These are phyloP conservation scores for Danielozyma ontarioensis DNA, from an alignment of 805 yeast genomes.

Conservation along the genomic window DNA sequence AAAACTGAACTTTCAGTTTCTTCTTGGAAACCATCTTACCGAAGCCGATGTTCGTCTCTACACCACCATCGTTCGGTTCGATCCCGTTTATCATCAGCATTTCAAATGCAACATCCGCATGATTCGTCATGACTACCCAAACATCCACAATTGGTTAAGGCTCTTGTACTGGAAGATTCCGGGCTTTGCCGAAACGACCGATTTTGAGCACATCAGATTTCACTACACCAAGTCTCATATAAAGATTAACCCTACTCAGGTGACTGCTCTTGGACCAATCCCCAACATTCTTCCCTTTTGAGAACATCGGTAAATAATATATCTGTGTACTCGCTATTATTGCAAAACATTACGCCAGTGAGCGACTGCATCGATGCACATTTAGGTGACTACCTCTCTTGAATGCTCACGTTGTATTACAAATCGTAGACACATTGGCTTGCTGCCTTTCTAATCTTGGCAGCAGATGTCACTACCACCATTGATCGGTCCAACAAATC, in stretches of 20 bases:
- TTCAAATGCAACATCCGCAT: slow-evolving; percentile 87
- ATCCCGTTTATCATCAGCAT: slow-evolving; percentile 90
- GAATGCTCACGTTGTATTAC: too few species aligned
- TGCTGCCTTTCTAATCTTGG: too few species aligned
- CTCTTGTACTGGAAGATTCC: slow-evolving; percentile 75
- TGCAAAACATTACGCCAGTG: too few species aligned
- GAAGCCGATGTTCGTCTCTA: slow-evolving; percentile 88
- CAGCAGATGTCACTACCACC: too few species aligned
- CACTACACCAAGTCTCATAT: slow-evolving; percentile 88
- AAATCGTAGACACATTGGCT: too few species aligned
- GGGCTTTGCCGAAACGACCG: slow-evolving; percentile 72
- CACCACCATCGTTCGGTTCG: slow-evolving; percentile 87
- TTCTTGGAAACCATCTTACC: slow-evolving; percentile 65
- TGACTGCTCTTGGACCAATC: slow-evolving; percentile 85
- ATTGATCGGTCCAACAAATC: too few species aligned
- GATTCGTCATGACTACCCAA: slow-evolving; percentile 77
- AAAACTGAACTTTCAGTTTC: slow-evolving; percentile 24
- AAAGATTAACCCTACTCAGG: slow-evolving; percentile 72
- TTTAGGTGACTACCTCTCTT: too few species aligned
- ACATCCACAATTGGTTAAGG: slow-evolving; percentile 72
- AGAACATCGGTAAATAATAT: too few species aligned
- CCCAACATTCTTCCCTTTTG: slow-evolving; percentile 54
- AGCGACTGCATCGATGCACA: too few species aligned
- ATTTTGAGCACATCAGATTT: slow-evolving; percentile 83
- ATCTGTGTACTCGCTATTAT: neutral